phyloP scores from a whole-genome alignment of 108 stramenopile species.

The Fragilariopsis cylindrus region DNA sequence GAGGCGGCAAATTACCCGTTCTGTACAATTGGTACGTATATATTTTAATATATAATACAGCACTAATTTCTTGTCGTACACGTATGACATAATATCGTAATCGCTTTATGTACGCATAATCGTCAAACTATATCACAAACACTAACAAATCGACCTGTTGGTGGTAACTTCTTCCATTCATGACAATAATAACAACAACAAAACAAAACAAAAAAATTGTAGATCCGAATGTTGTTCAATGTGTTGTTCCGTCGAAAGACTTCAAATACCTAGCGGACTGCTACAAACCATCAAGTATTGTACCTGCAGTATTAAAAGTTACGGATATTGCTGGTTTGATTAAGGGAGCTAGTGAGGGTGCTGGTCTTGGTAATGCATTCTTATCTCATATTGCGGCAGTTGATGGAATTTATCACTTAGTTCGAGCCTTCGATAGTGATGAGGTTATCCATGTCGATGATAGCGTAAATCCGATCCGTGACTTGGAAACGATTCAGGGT shows the following conservation, averaged over 20 bases:
- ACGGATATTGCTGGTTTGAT: slow-evolving; percentile 99
- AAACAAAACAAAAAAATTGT: slow-evolving; percentile 21
- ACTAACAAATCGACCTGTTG: too few species aligned
- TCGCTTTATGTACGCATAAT: too few species aligned
- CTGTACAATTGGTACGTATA: neutral
- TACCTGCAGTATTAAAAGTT: slow-evolving; percentile 94
- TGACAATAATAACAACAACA: slow-evolving; percentile 92
- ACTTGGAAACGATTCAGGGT: slow-evolving; percentile 96
- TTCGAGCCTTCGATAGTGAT: slow-evolving; percentile 96
- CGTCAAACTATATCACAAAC: too few species aligned
- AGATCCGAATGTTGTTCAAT: slow-evolving; percentile 97
- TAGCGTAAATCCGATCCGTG: slow-evolving; percentile 97
- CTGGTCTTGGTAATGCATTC: slow-evolving; percentile 99
- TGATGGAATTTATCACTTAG: slow-evolving; percentile 97
- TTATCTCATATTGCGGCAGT: slow-evolving; percentile 97
- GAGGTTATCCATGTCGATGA: slow-evolving; percentile 99
- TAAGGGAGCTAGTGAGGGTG: slow-evolving; percentile 96
- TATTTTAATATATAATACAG: neutral
- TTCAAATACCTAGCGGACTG: slow-evolving; percentile 94
- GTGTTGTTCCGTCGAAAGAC: slow-evolving; percentile 96
- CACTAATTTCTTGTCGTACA: neutral
- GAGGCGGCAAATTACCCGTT: slow-evolving; percentile 86
- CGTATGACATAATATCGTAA: neutral
- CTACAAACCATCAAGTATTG: slow-evolving; percentile 81
- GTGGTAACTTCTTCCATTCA: slow-evolving; percentile 33